phyloP scores from a whole-genome alignment of 495 filamentous ascomycete genomes.

The Trichoderma orchidacearum region DNA sequence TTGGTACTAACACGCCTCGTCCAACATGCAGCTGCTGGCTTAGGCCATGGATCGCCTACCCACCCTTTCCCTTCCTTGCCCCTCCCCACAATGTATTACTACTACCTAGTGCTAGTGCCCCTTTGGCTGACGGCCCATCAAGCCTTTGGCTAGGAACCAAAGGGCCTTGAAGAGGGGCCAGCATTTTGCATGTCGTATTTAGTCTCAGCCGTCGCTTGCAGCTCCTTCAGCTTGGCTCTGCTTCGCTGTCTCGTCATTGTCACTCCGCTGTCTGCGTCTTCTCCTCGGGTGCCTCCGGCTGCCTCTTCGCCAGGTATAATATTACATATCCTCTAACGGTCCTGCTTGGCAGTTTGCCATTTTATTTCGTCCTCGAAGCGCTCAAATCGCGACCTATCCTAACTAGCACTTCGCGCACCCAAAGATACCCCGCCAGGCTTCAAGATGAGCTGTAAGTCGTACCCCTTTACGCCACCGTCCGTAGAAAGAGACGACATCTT shows the following conservation, averaged over 20 bases:
- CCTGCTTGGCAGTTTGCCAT: too few species aligned
- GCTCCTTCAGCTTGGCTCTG: background rate
- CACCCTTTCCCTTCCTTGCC: background rate
- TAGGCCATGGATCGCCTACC: background rate
- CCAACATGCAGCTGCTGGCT: background rate
- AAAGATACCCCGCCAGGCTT: constrained; percentile 12
- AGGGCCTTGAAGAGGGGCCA: background rate
- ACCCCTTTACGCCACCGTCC: background rate
- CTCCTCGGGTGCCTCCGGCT: background rate
- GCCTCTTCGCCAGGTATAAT: too few species aligned
- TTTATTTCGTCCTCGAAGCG: background rate
- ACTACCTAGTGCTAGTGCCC: background rate
- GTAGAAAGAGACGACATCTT: background rate
- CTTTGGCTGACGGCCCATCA: background rate
- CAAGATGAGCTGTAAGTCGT: constrained; percentile 21
- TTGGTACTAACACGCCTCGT: background rate
- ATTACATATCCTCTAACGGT: too few species aligned
- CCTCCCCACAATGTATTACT: background rate
- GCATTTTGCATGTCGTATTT: background rate
- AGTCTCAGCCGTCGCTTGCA: background rate
- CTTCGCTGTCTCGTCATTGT: background rate
- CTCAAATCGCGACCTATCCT: background rate
- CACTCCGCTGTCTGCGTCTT: background rate
- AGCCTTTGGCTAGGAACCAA: too few species aligned
- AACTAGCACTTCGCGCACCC: background rate